A percentile compares a stretch with the other conserved stretches of the same genome.
Evolutionary conservation across 768 basidiomycete species (phyloP).

Genomic region (Lyophyllum atratum): DNA sequence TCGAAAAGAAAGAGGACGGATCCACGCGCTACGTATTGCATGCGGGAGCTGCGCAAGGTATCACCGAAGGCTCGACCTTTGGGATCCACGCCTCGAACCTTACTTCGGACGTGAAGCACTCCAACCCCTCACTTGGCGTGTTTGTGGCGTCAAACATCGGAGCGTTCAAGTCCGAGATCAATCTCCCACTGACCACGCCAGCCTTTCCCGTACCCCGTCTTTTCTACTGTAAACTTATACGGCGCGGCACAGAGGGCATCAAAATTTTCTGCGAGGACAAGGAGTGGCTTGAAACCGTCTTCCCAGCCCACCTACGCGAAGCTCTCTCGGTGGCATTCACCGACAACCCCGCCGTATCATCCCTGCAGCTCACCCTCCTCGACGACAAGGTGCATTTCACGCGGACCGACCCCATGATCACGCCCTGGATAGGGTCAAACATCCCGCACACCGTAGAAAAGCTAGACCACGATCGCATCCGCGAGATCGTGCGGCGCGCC

Average conservation of each 20-base stretch:
- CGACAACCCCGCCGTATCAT: conserved; percentile 15
- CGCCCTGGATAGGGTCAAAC: conserved; percentile 20
- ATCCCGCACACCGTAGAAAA: conserved; percentile 18
- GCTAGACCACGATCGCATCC: conserved; percentile 16
- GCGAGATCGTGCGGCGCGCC: conserved; percentile 16
- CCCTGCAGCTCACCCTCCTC: conserved; percentile 20
- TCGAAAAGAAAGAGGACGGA: conserved; percentile 3
- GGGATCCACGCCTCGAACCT: conserved; percentile 27
- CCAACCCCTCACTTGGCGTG: conserved; percentile 23
- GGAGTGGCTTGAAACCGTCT: conserved; percentile 26
- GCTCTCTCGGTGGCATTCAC: conserved; percentile 16
- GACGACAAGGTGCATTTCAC: conserved; percentile 21
- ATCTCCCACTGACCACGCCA: not conserved
- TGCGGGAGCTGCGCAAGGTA: conserved; percentile 34
- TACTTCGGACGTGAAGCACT: conserved; percentile 10
- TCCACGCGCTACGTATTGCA: conserved; percentile 22
- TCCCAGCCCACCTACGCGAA: conserved; percentile 14
- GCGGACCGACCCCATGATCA: conserved; percentile 23
- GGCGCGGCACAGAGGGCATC: conserved; percentile 17
- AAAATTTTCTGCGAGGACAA: conserved; percentile 25
- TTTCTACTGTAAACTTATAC: conserved; percentile 28
- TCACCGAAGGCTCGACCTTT: conserved; percentile 28
- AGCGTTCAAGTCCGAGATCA: conserved; percentile 22
- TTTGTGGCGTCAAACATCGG: conserved; percentile 23
- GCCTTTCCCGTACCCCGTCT: conserved; percentile 13